Evolutionary conservation across 192 early-diverging fungal genomes (phyloP).

Genomic region (Coemansia sp.): DNA sequence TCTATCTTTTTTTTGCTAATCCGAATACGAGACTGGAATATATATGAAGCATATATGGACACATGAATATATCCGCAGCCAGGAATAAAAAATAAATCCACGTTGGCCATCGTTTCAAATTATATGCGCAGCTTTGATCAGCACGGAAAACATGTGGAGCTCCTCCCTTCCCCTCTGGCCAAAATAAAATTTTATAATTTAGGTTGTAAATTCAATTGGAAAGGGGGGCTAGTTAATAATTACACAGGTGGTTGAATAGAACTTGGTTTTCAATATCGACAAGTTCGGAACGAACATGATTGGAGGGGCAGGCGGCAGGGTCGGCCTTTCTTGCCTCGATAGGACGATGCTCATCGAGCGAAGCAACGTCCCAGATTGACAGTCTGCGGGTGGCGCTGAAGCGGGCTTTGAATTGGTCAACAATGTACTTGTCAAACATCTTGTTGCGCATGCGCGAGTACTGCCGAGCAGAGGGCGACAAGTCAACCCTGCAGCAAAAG

Average conservation of each 20-base stretch:
- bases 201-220: no score
- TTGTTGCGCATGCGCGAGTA: slow-evolving; percentile 19
- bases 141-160: no score
- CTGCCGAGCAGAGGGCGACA: slow-evolving; percentile 11
- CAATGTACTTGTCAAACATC: slow-evolving; percentile 25
- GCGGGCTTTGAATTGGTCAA: slow-evolving; percentile 14
- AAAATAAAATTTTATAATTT: no score
- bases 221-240: background rate
- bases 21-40: no score
- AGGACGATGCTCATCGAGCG: slow-evolving; percentile 27
- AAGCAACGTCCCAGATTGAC: slow-evolving; percentile 43
- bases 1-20: no score
- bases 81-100: no score
- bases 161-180: no score
- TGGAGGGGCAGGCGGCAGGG: slow-evolving; percentile 33
- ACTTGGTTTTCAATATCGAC: slow-evolving; percentile 56
- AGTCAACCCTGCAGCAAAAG: slow-evolving; percentile 49
- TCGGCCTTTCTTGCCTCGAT: slow-evolving; percentile 20
- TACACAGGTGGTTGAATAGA: slow-evolving; percentile 35
- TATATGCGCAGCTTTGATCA: no score
- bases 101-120: no score
- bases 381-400: slow-evolving; percentile 7
- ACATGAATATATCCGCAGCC: no score
- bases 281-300: slow-evolving; percentile 47
- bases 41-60: no score